Percentiles rank a stretch among this genome's conserved stretches.
These are phyloP conservation scores for Vanilla planifolia DNA, from an alignment of 106 monocot species.

Conservation along the genomic window DNA sequence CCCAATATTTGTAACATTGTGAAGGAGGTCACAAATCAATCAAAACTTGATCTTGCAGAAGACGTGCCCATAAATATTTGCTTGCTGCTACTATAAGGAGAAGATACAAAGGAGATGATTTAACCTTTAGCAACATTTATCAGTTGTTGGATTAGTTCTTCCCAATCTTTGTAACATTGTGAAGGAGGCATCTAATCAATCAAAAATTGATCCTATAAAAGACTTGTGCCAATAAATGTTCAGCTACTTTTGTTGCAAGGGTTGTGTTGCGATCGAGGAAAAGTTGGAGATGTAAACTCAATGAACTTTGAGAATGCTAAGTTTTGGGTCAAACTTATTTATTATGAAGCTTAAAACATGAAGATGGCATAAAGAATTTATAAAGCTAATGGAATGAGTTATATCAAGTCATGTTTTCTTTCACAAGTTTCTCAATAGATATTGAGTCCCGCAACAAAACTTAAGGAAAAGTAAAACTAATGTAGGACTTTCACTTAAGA, in stretches of 20 bases:
- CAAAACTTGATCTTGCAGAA: constrained; percentile 26
- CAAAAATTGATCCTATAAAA: constrained; percentile 25
- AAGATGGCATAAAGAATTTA: constrained; percentile 79
- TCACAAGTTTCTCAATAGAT: no score
- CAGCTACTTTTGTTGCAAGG: constrained; percentile 36
- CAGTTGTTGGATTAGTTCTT: constrained; percentile 47
- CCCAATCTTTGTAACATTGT: constrained; percentile 15
- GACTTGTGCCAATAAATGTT: constrained; percentile 44
- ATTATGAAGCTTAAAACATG: constrained; percentile 68
- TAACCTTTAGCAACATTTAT: constrained; percentile 39
- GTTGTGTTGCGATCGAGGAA: constrained; percentile 43
- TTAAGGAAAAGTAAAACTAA: no score
- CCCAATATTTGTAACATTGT: constrained; percentile 15
- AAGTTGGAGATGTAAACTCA: constrained; percentile 37
- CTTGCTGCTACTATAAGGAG: constrained; percentile 29
- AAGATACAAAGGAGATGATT: constrained; percentile 42
- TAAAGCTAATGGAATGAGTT: constrained; percentile 54
- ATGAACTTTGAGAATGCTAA: constrained; percentile 65
- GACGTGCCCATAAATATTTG: constrained; percentile 38
- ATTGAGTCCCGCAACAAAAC: no score
- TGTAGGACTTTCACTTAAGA: no score
- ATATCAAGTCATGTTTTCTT: no score
- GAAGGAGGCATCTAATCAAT: constrained; percentile 10
- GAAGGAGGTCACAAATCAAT: constrained; percentile 9
- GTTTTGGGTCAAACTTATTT: constrained; percentile 49